phyloP scores from a whole-genome alignment of 2,329 filamentous ascomycete species.

The Coccinonectria pachysandricola region DNA sequence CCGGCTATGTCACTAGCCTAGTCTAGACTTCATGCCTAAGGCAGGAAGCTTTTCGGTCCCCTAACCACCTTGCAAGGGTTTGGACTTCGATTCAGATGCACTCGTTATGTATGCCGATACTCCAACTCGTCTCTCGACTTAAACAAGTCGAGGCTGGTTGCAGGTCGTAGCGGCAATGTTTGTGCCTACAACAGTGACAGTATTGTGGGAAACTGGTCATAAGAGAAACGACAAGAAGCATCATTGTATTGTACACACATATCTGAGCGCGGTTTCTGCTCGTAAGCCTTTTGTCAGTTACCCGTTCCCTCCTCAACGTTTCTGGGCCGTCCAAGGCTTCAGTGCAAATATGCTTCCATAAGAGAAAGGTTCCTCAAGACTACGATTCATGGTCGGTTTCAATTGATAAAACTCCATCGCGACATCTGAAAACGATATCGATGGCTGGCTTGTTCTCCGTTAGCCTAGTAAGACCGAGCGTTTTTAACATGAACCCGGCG shows the following conservation, averaged over 20 bases:
- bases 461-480: conserved; percentile 11
- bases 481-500: conserved; percentile 15
- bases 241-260: too few relatives aligned
- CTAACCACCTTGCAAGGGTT: background rate
- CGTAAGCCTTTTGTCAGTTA: too few relatives aligned
- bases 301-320: conserved; percentile 14
- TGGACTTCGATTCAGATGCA: too few relatives aligned
- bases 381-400: conserved; percentile 17
- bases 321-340: conserved; percentile 12
- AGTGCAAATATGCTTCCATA: conserved; percentile 12
- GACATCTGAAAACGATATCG: conserved; percentile 15
- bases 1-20: too few relatives aligned
- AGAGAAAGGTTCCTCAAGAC: conserved; percentile 17
- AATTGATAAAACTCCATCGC: conserved; percentile 20
- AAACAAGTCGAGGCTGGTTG: too few relatives aligned
- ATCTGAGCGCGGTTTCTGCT: too few relatives aligned
- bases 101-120: too few relatives aligned
- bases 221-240: too few relatives aligned
- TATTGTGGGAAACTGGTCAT: too few relatives aligned
- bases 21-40: conserved; percentile 11
- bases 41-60: conserved; percentile 2
- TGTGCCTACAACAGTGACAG: too few relatives aligned
- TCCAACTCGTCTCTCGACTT: too few relatives aligned
- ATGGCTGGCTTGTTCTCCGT: conserved; percentile 12
- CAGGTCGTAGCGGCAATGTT: too few relatives aligned